phyloP scores from a whole-genome alignment of 2,329 filamentous ascomycete species.

The Calonectria naviculata region DNA sequence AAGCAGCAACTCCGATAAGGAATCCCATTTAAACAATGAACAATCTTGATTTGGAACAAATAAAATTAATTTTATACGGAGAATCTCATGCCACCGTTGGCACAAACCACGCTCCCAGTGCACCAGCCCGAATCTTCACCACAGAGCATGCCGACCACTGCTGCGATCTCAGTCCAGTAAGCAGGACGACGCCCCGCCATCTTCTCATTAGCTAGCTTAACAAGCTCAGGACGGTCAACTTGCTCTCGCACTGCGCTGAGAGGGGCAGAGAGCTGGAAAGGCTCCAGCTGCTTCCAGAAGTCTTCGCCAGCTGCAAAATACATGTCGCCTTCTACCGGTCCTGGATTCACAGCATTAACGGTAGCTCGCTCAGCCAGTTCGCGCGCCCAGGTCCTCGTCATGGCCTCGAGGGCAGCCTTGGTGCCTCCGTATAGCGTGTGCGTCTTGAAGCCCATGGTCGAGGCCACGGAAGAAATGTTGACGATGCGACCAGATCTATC shows the following conservation, averaged over 20 bases:
- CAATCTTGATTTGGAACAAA: too few species aligned
- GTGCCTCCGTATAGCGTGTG: slow-evolving; percentile 59
- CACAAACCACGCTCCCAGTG: neutral
- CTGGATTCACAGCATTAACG: slow-evolving; percentile 64
- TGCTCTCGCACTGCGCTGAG: neutral
- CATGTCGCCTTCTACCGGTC: slow-evolving; percentile 59
- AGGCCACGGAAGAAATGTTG: slow-evolving; percentile 60
- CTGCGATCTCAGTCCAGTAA: slow-evolving; percentile 29
- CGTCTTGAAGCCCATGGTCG: slow-evolving; percentile 57
- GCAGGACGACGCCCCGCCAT: slow-evolving; percentile 30
- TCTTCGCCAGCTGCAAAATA: slow-evolving; percentile 41
- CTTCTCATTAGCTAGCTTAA: slow-evolving; percentile 28
- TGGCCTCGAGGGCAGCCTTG: slow-evolving; percentile 64
- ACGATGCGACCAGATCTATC: slow-evolving; percentile 71
- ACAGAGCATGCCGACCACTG: slow-evolving; percentile 11
- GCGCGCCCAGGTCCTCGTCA: slow-evolving; percentile 62
- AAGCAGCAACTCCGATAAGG: neutral
- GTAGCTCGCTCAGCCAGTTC: slow-evolving; percentile 61
- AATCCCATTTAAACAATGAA: too few species aligned
- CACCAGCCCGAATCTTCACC: neutral
- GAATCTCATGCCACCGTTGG: neutral
- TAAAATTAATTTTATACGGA: too few species aligned
- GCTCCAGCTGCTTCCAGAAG: slow-evolving; percentile 20
- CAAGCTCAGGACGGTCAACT: slow-evolving; percentile 24
- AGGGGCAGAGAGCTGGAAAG: slow-evolving; percentile 14